Evolutionary conservation across 2,329 filamentous ascomycete species (phyloP).

Genomic region (Colletotrichum agaves): DNA sequence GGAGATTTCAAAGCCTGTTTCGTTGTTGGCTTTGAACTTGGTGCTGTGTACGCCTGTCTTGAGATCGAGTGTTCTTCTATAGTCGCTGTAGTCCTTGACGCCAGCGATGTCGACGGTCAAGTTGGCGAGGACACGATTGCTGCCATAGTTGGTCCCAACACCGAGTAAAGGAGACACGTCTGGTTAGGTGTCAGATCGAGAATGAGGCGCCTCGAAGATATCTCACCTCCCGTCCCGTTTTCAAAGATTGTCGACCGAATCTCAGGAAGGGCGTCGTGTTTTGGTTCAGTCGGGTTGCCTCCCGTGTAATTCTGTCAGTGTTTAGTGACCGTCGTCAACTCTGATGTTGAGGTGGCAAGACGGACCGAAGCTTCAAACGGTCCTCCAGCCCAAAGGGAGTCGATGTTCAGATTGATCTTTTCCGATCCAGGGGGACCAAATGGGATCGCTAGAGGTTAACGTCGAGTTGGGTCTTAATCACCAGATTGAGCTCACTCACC

Average conservation of each 20-base stretch:
- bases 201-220: accelerated
- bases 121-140: constrained; percentile 59
- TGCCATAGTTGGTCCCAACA: constrained; percentile 53
- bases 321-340: background rate
- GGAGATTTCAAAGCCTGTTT: constrained; percentile 43
- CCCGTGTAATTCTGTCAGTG: constrained; percentile 53
- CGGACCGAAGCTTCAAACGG: constrained; percentile 56
- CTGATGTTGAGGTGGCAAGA: background rate
- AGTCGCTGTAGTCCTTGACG: constrained; percentile 45
- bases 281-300: constrained; percentile 54
- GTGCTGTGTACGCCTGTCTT: constrained; percentile 52
- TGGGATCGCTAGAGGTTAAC: constrained; percentile 47
- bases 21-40: constrained; percentile 48
- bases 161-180: constrained; percentile 53
- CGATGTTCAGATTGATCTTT: constrained; percentile 57
- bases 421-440: constrained; percentile 56
- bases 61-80: constrained; percentile 56
- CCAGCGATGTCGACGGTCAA: constrained; percentile 52
- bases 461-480: background rate
- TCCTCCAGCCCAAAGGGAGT: constrained; percentile 61
- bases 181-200: background rate
- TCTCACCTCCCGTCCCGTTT: constrained; percentile 59
- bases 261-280: constrained; percentile 49
- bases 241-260: constrained; percentile 60
- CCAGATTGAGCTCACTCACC: constrained; percentile 43